Evolutionary conservation across 257 asterid species (phyloP).

Genomic region (Catharanthus roseus): DNA sequence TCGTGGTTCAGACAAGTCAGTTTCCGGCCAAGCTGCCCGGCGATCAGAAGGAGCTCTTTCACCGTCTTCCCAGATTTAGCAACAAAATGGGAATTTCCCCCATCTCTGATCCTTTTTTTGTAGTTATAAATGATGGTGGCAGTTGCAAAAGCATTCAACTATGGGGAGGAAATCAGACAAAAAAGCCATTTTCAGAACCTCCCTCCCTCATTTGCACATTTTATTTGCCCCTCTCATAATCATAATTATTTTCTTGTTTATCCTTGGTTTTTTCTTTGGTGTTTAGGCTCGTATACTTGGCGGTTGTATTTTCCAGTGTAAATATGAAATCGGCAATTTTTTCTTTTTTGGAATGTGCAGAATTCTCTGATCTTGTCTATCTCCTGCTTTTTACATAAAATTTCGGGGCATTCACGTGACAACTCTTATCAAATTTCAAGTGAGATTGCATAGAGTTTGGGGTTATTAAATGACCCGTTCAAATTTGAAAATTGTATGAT

Average conservation of each 20-base stretch:
- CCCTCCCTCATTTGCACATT: slow-evolving; percentile 6
- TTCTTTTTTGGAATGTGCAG: slow-evolving; percentile 8
- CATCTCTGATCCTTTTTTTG: neutral
- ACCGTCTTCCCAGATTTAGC: slow-evolving; percentile 71
- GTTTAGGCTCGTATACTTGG: slow-evolving; percentile 5
- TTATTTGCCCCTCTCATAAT: slow-evolving; percentile 6
- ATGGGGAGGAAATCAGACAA: slow-evolving; percentile 11
- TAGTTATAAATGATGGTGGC: slow-evolving; percentile 16
- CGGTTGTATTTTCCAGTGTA: slow-evolving; percentile 25
- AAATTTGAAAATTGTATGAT: too few species aligned
- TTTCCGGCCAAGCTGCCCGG: slow-evolving; percentile 59
- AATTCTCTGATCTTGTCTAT: neutral
- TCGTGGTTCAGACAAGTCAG: slow-evolving; percentile 81
- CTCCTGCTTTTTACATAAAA: too few species aligned
- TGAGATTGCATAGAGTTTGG: too few species aligned
- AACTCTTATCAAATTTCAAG: too few species aligned
- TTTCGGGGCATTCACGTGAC: too few species aligned
- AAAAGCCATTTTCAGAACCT: slow-evolving; percentile 5
- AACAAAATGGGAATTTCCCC: slow-evolving; percentile 6
- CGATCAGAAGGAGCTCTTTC: slow-evolving; percentile 71
- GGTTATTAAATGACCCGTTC: too few species aligned
- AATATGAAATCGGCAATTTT: slow-evolving; percentile 23
- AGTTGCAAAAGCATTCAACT: slow-evolving; percentile 7
- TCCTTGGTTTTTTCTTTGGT: too few species aligned
- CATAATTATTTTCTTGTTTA: slow-evolving; percentile 2